A percentile compares a stretch with the other conserved stretches of the same genome.
phyloP scores from a whole-genome alignment of 2,329 filamentous ascomycete species.

The Ascochyta pisi region DNA sequence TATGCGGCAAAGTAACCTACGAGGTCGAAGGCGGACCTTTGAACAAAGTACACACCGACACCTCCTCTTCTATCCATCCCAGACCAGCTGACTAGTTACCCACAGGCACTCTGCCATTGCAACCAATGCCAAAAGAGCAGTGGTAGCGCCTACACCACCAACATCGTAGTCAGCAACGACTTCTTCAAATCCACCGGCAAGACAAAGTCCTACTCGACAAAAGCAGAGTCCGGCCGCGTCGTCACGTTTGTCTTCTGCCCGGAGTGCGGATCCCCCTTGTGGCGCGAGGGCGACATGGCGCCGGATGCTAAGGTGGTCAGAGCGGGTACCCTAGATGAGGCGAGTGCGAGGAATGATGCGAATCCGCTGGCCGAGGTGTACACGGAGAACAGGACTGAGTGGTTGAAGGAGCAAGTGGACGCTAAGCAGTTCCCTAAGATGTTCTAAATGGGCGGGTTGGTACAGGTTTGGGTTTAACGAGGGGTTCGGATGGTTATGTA shows the following conservation, averaged over 20 bases:
- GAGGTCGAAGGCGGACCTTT: constrained; percentile 12
- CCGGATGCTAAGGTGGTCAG: constrained; percentile 13
- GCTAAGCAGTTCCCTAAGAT: constrained; percentile 16
- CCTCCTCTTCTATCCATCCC: background rate
- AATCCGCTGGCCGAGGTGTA: constrained; percentile 10
- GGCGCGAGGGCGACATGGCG: constrained; percentile 16
- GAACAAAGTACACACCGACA: background rate
- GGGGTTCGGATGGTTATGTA: background rate
- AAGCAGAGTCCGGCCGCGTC: constrained; percentile 15
- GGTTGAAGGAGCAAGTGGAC: constrained; percentile 14
- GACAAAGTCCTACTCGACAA: constrained; percentile 14
- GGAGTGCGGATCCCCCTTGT: constrained; percentile 13
- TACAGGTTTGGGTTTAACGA: background rate
- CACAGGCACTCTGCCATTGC: constrained; percentile 14
- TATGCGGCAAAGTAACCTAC: constrained; percentile 16
- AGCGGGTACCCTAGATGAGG: constrained; percentile 11
- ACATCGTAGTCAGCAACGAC: constrained; percentile 12
- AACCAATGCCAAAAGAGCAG: constrained; percentile 17
- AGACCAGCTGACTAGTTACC: background rate
- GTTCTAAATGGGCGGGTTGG: background rate
- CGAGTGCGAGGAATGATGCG: constrained; percentile 9
- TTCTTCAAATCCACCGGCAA: constrained; percentile 14
- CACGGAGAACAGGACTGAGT: constrained; percentile 13
- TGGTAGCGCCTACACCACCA: constrained; percentile 9
- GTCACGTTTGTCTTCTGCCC: constrained; percentile 17